Base-by-base conservation (phyloP, 176 grass and related monocot genomes). In the Musa schizocarpa region DNA sequence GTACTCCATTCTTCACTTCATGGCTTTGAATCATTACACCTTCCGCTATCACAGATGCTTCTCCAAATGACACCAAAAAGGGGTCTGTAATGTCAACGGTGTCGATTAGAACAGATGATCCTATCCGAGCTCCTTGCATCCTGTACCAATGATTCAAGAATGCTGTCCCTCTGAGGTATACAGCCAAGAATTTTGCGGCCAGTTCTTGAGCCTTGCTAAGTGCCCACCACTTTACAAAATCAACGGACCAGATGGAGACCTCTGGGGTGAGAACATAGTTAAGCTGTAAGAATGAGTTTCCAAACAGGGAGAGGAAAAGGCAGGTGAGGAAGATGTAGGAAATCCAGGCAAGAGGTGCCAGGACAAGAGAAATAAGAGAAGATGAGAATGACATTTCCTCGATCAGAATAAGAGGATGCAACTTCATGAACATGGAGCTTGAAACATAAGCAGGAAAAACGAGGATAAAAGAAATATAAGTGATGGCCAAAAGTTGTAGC, bases 181-280 rank as follows among this genome's bases (percentile, higher is more conserved):
- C 86, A 64, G 83, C 86, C 64, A 92, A 27, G 75, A 88, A 43
- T 81, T 92, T 92, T 85, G 77, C 75, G 58, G 89, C 85, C 43
- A 88, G 71, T 72, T 81, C 67, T 69, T 85, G 85, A 1, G 86
- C 83, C 54, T 92, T 92, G 85, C 78, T 86, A 56, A 92, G 81
- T 63, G 86, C 81, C 89, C 89, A 92, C 89, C 89, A 88, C 85
- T 92, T 92, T 50, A 92, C 89, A 54, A 92, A 92, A 21, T 92
- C 83, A 65, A 83, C 21, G 14, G 83, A 92, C 86, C 89, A 92
- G 68, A 92, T 83, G 0, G 89, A 92, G 78, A 92, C 68, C 77
- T 88, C 71, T 9, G 86, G 86, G 66, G 67, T 88, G n/a, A 92
- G 78, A 73, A 82, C 74, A 85, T 86, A 92, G 74, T 92, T 92